A percentile compares a stretch with the other conserved stretches of the same genome.
These are phyloP conservation scores for Dissophora globulifera DNA, from an alignment of 192 early-diverging fungal genomes.

Conservation along the genomic window DNA sequence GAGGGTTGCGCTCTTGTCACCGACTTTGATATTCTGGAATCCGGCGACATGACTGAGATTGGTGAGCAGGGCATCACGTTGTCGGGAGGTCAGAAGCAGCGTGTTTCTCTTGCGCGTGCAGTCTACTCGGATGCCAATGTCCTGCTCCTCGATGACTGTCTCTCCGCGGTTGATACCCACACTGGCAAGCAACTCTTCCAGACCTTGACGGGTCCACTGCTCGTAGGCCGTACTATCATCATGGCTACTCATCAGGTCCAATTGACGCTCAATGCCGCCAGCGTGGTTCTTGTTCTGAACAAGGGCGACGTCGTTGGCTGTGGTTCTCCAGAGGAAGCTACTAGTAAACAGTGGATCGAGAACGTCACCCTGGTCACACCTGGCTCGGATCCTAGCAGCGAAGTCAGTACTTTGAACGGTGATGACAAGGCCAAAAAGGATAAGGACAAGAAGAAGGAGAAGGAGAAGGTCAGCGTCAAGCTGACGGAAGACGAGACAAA, in stretches of 20 bases:
- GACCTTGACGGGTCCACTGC: conserved; percentile 78
- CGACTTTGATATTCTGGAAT: conserved; percentile 86
- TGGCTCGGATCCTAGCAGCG: conserved; percentile 33
- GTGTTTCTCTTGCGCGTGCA: conserved; percentile 86
- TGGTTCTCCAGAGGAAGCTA: conserved; percentile 61
- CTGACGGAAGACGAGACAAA: conserved; percentile 88
- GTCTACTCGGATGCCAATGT: conserved; percentile 77
- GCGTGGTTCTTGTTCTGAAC: conserved; percentile 68
- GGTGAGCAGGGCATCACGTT: conserved; percentile 89
- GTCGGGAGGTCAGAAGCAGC: conserved; percentile 90
- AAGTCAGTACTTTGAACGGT: conserved; percentile 42
- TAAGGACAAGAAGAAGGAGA: conserved; percentile 43
- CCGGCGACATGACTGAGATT: conserved; percentile 93
- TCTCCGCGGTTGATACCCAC: conserved; percentile 95
- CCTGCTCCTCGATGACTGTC: conserved; percentile 86
- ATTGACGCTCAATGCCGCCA: conserved; percentile 67
- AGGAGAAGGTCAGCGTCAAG: conserved; percentile 55
- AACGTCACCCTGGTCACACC: conserved; percentile 31
- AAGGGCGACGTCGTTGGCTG: conserved; percentile 66
- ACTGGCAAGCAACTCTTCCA: conserved; percentile 87
- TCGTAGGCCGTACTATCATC: conserved; percentile 83
- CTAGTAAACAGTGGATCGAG: conserved; percentile 57
- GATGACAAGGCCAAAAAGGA: conserved; percentile 55
- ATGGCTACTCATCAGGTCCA: conserved; percentile 91
- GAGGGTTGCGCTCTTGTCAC: conserved; percentile 86